Evolutionary conservation across 495 filamentous ascomycete species (phyloP).

Genomic region (Aspergillus steynii): DNA sequence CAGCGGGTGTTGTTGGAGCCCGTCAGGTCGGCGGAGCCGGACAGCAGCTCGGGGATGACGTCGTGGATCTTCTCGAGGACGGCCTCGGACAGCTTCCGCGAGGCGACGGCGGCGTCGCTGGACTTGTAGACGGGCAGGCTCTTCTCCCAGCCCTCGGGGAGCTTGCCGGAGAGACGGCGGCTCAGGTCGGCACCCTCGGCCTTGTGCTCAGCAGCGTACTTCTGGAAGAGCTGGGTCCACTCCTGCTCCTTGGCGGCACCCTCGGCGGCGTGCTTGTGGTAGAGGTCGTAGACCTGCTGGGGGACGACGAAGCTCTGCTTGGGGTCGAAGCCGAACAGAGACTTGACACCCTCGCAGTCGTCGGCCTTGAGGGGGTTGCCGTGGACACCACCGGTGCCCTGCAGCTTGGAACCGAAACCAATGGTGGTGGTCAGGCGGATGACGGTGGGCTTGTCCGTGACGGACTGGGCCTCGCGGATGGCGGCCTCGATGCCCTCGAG

Average conservation of each 20-base stretch:
- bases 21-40: slow-evolving; percentile 96
- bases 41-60: slow-evolving; percentile 84
- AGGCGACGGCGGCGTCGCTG: slow-evolving; percentile 79
- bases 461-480: slow-evolving; percentile 77
- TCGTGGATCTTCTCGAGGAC: slow-evolving; percentile 87
- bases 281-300: slow-evolving; percentile 90
- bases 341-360: slow-evolving; percentile 88
- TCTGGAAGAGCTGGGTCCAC: slow-evolving; percentile 91
- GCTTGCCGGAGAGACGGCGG: slow-evolving; percentile 78
- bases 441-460: slow-evolving; percentile 93
- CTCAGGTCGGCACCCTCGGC: slow-evolving; percentile 74
- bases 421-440: slow-evolving; percentile 99
- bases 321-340: slow-evolving; percentile 93
- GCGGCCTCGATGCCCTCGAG: slow-evolving; percentile 85
- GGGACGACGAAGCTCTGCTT: slow-evolving; percentile 92
- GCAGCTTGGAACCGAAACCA: slow-evolving; percentile 90
- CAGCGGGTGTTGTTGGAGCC: slow-evolving; percentile 97
- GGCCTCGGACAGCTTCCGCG: slow-evolving; percentile 92
- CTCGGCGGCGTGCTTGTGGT: slow-evolving; percentile 74
- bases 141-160: slow-evolving; percentile 98
- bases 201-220: slow-evolving; percentile 77
- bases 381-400: slow-evolving; percentile 94
- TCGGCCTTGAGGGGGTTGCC: slow-evolving; percentile 92
- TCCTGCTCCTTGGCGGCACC: slow-evolving; percentile 91
- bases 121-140: slow-evolving; percentile 89